Evolutionary conservation across 371 early-diverging fungal species (phyloP).

Genomic region (Rhizopus sp.): DNA sequence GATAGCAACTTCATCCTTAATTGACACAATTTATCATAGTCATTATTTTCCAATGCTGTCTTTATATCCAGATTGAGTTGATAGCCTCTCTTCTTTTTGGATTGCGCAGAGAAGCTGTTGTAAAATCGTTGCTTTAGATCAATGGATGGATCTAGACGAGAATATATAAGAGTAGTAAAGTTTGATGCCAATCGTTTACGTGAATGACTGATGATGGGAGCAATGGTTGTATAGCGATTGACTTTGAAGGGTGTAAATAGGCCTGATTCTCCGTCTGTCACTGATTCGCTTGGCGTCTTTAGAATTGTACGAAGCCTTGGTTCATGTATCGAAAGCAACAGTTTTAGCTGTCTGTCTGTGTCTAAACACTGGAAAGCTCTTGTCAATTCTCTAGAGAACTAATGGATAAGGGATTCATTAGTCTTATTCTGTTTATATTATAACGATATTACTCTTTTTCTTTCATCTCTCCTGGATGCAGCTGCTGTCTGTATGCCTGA

Average conservation of each 20-base stretch:
- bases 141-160: conserved; percentile 2
- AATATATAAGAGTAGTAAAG: conserved; percentile 15
- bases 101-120: neutral
- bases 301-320: neutral
- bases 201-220: neutral
- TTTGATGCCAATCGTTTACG: conserved; percentile 10
- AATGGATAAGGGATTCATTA: neutral
- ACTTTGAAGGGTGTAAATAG: conserved; percentile 9
- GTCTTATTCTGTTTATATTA: neutral
- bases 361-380: conserved; percentile 11
- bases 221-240: neutral
- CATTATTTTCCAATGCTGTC: neutral
- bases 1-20: conserved; percentile 67
- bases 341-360: neutral
- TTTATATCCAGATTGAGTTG: neutral
- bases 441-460: conserved; percentile 25
- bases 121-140: conserved; percentile 17
- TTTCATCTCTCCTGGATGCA: conserved; percentile 21
- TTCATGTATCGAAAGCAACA: neutral
- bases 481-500: conserved; percentile 23
- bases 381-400: conserved; percentile 23
- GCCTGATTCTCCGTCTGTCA: neutral
- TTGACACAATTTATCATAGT: neutral
- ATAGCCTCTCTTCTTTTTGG: conserved; percentile 12
- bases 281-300: no score